These are phyloP conservation scores for Coemansia umbellata DNA, from an alignment of 192 early-diverging fungal genomes.

Conservation along the genomic window DNA sequence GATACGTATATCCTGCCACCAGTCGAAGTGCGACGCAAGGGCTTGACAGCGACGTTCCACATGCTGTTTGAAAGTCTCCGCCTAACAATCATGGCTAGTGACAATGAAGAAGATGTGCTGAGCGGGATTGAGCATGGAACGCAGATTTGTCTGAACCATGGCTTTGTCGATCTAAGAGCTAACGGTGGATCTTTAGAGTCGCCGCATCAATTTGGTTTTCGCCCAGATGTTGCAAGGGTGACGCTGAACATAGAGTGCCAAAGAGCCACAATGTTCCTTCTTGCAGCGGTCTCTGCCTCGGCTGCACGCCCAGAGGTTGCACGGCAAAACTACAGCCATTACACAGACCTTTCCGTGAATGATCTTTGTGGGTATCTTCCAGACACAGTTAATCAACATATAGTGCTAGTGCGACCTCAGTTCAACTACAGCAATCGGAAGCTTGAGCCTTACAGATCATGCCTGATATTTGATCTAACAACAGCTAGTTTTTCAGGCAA, in stretches of 20 bases:
- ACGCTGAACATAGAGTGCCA: constrained; percentile 41
- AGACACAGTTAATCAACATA: constrained; percentile 31
- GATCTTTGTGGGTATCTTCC: constrained; percentile 36
- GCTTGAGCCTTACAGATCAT: constrained; percentile 28
- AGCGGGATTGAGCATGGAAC: constrained; percentile 47
- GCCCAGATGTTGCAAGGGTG: constrained; percentile 16
- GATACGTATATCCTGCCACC: constrained; percentile 7
- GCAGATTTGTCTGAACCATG: constrained; percentile 23
- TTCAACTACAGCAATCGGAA: constrained; percentile 22
- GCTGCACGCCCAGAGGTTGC: constrained; percentile 18
- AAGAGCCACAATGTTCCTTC: constrained; percentile 37
- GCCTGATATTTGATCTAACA: constrained; percentile 32
- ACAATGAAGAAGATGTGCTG: constrained; percentile 47
- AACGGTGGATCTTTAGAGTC: constrained; percentile 45
- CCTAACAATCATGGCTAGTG: constrained; percentile 32
- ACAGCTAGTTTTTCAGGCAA: constrained; percentile 20
- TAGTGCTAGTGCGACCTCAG: constrained; percentile 17
- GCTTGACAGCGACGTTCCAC: constrained; percentile 21
- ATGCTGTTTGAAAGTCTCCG: constrained; percentile 34
- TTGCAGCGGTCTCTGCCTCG: constrained; percentile 22
- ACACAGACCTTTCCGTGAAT: constrained; percentile 7
- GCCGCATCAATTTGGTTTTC: constrained; percentile 43
- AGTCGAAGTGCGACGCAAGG: constrained; percentile 23
- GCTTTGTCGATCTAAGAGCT: constrained; percentile 18
- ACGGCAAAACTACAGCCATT: not conserved